Evolutionary conservation across 345 rosid species (phyloP).

Genomic region (Gossypium ekmanianum): DNA sequence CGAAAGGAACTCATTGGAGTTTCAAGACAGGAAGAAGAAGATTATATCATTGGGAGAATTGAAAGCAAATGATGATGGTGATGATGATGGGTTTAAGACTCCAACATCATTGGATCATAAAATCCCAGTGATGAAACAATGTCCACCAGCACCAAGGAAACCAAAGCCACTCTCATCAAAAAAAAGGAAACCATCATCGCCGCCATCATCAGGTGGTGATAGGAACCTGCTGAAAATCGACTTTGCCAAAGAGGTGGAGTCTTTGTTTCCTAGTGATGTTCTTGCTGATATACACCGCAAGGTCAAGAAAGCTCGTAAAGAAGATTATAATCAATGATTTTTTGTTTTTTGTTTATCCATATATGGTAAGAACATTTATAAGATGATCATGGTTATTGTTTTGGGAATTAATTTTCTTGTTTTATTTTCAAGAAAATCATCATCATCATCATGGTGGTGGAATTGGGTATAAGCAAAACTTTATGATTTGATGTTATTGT

Average conservation of each 20-base stretch:
- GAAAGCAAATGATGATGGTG: slow-evolving; percentile 10
- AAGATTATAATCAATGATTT: slow-evolving; percentile 7
- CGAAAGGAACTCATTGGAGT: not conserved
- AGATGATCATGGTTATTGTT: not conserved
- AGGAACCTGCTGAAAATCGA: slow-evolving; percentile 26
- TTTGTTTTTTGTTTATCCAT: not conserved
- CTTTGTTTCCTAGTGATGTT: slow-evolving; percentile 28
- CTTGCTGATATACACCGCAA: slow-evolving; percentile 31
- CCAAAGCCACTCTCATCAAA: slow-evolving; percentile 2
- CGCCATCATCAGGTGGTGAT: slow-evolving; percentile 21
- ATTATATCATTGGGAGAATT: not conserved
- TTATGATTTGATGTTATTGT: not conserved
- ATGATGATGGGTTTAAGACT: slow-evolving; percentile 52
- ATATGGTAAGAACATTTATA: no score
- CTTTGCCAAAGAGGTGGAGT: slow-evolving; percentile 43
- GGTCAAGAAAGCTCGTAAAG: slow-evolving; percentile 61
- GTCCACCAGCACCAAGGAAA: slow-evolving; percentile 61
- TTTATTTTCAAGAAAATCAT: not conserved
- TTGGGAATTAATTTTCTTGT: not conserved
- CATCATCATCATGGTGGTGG: not conserved
- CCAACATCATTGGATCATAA: slow-evolving; percentile 48
- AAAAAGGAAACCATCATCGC: slow-evolving; percentile 31
- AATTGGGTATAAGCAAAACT: not conserved
- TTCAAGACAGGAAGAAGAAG: not conserved
- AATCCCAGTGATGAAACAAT: slow-evolving; percentile 37